Conservation (phyloP, 2,329 filamentous ascomycete genomes). For the Leptographium lundbergii region DNA sequence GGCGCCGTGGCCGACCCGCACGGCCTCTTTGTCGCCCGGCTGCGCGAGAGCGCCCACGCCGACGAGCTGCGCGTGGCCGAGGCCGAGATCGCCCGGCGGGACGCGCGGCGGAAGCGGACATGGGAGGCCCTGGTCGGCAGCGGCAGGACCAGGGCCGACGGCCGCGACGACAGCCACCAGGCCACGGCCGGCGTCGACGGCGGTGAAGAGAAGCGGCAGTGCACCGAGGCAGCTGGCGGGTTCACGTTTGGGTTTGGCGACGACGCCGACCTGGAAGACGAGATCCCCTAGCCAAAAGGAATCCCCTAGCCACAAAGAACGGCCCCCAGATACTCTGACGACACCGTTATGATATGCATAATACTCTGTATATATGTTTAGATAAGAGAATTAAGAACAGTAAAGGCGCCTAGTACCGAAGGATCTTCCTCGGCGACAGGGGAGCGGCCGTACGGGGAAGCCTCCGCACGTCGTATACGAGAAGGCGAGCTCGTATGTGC, state of each 20-base stretch:
- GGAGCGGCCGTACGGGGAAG: no score
- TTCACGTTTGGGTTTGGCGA: constrained; percentile 44
- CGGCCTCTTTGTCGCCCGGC: constrained; percentile 57
- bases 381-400: no score
- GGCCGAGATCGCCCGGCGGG: constrained; percentile 48
- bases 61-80: constrained; percentile 48
- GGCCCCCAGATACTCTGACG: no score
- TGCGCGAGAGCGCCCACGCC: constrained; percentile 50
- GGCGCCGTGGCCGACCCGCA: constrained; percentile 61
- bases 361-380: no score
- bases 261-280: constrained; percentile 17
- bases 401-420: no score
- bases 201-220: constrained; percentile 19
- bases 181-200: constrained; percentile 9
- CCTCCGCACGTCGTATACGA: no score
- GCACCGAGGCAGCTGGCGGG: constrained; percentile 25
- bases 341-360: no score
- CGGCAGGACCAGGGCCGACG: no score
- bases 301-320: no score
- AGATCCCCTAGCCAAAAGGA: constrained; percentile 24
- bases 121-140: constrained; percentile 68
- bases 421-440: no score
- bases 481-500: no score
- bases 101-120: constrained; percentile 59
- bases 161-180: constrained; percentile 8